Conservation (phyloP, 495 filamentous ascomycete species). For the Penicillium robsamsonii region DNA sequence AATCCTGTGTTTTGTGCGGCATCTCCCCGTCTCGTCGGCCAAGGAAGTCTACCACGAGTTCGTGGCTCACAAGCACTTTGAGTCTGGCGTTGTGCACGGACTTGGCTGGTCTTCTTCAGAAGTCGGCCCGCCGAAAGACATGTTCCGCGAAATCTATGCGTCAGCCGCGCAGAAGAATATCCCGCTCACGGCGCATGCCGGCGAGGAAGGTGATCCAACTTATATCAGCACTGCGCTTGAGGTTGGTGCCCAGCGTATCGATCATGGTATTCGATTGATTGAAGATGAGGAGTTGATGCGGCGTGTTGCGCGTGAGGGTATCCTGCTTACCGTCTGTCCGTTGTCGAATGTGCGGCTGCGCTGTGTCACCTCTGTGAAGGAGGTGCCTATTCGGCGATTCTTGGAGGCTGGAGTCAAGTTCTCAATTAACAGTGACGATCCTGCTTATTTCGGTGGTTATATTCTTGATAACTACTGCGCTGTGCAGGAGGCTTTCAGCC, state of each 20-base stretch:
- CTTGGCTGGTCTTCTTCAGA: slow-evolving; percentile 70
- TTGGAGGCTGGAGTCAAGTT: slow-evolving; percentile 65
- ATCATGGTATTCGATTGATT: slow-evolving; percentile 67
- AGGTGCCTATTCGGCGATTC: slow-evolving; percentile 64
- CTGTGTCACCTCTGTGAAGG: slow-evolving; percentile 53
- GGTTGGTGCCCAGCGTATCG: slow-evolving; percentile 60
- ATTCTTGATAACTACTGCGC: slow-evolving; percentile 74
- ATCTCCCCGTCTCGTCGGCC: slow-evolving; percentile 58
- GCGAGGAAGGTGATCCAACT: slow-evolving; percentile 68
- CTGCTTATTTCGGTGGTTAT: slow-evolving; percentile 78
- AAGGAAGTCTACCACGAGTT: slow-evolving; percentile 48
- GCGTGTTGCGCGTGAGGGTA: slow-evolving; percentile 52
- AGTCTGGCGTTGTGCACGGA: slow-evolving; percentile 52
- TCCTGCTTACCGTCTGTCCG: slow-evolving; percentile 68
- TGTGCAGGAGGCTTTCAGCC: slow-evolving; percentile 66
- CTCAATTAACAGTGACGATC: slow-evolving; percentile 74
- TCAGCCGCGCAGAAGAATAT: slow-evolving; percentile 51
- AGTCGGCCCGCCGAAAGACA: slow-evolving; percentile 58
- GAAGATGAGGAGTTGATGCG: slow-evolving; percentile 60
- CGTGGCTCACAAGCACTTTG: slow-evolving; percentile 50
- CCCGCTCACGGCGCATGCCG: slow-evolving; percentile 65
- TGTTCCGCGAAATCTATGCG: slow-evolving; percentile 59
- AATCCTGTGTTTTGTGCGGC: slow-evolving; percentile 68
- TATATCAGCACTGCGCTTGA: slow-evolving; percentile 67
- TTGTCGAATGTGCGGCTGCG: slow-evolving; percentile 67